Percentiles rank a stretch among this genome's conserved stretches.
These are phyloP conservation scores for Kwoniella mangroviensis DNA, from an alignment of 768 basidiomycete species.

Conservation along the genomic window DNA sequence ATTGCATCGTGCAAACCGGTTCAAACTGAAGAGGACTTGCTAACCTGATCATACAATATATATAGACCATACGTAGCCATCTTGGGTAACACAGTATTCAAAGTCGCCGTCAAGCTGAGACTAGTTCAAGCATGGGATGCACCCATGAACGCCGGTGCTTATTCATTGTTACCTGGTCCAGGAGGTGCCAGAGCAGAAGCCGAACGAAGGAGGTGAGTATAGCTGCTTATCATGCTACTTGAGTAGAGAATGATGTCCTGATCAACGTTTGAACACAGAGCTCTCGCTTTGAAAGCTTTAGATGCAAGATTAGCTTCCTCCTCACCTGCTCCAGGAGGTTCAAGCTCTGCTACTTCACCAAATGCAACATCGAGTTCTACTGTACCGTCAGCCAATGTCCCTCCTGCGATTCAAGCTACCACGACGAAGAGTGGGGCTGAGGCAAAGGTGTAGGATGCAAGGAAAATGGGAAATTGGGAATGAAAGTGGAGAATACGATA, in stretches of 20 bases:
- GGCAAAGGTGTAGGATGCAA: background rate
- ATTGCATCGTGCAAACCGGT: background rate
- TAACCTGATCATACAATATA: constrained; percentile 5
- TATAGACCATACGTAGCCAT: constrained; percentile 72
- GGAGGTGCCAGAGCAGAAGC: constrained; percentile 94
- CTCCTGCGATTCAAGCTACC: constrained; percentile 9
- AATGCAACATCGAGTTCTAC: constrained; percentile 10
- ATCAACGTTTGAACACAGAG: constrained; percentile 63
- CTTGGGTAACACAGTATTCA: constrained; percentile 71
- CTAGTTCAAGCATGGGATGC: constrained; percentile 70
- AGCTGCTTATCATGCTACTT: background rate
- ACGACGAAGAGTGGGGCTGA: background rate
- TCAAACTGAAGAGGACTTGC: background rate
- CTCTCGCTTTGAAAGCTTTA: constrained; percentile 93
- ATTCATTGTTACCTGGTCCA: constrained; percentile 69
- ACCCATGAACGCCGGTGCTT: constrained; percentile 59
- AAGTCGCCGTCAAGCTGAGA: constrained; percentile 66
- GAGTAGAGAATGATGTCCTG: background rate
- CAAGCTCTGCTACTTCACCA: constrained; percentile 16
- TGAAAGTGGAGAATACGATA: background rate
- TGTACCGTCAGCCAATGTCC: constrained; percentile 13
- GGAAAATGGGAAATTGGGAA: background rate
- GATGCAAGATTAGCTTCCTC: constrained; percentile 80
- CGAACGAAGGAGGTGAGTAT: constrained; percentile 80
- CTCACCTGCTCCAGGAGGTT: constrained; percentile 36